Conservation (phyloP, 2,329 filamentous ascomycete species). For the Epichloe bromicola region DNA sequence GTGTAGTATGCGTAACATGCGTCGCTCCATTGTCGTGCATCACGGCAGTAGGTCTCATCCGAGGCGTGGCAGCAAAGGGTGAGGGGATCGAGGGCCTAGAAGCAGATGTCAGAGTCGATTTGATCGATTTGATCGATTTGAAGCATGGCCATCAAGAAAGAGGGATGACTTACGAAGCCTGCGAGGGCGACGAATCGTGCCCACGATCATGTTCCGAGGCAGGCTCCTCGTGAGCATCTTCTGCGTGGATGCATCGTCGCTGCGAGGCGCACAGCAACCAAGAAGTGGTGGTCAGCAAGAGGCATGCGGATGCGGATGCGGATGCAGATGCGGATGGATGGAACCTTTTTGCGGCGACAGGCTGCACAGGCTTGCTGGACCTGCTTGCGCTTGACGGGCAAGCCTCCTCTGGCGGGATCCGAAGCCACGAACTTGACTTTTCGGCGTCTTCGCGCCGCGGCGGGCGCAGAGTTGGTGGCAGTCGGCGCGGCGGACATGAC, state of each 20-base stretch:
- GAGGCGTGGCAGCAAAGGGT: neutral
- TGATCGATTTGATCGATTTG: neutral
- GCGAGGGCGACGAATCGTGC: slow-evolving; percentile 16
- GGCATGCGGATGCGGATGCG: neutral
- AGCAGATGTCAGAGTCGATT: neutral
- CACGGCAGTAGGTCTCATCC: neutral
- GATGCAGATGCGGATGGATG: neutral
- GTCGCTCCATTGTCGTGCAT: neutral
- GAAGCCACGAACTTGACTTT: slow-evolving; percentile 44
- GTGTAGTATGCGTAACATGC: neutral
- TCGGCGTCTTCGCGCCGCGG: slow-evolving; percentile 20
- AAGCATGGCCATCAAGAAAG: neutral
- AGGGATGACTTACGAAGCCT: slow-evolving; percentile 16
- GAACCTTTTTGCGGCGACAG: slow-evolving; percentile 43
- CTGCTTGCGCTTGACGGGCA: slow-evolving; percentile 47
- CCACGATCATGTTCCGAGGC: slow-evolving; percentile 14
- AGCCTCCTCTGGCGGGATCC: slow-evolving; percentile 33
- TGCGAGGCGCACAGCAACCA: slow-evolving; percentile 9
- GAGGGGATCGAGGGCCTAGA: neutral
- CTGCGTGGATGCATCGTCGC: slow-evolving; percentile 32
- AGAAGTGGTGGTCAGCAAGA: slow-evolving; percentile 2
- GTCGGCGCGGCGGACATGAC: slow-evolving; percentile 11
- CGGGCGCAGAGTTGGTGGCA: slow-evolving; percentile 1
- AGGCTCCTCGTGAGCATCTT: slow-evolving; percentile 20
- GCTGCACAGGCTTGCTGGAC: slow-evolving; percentile 42